Percentiles rank a stretch among this genome's conserved stretches.
These are phyloP conservation scores for Rubia peregrina DNA, from an alignment of 305 asterid species.

Conservation along the genomic window DNA sequence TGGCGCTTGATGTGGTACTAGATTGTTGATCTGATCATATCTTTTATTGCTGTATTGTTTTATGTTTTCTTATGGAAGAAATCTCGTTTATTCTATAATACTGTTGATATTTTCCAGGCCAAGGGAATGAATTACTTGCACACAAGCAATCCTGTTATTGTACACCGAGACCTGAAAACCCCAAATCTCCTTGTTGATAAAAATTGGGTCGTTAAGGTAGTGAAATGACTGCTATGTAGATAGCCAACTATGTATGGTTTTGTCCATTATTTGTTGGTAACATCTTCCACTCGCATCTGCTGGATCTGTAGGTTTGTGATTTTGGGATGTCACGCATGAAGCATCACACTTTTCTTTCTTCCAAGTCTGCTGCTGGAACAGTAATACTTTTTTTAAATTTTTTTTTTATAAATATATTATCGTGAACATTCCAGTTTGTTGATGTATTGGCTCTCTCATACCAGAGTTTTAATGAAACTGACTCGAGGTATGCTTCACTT, in stretches of 20 bases:
- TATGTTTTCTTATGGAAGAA: neutral
- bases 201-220: conserved; percentile 86
- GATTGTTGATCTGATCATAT: conserved; percentile 22
- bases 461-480: conserved; percentile 10
- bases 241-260: neutral
- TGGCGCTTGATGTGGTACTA: conserved; percentile 95
- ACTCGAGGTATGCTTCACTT: conserved; percentile 18
- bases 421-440: conserved; percentile 12
- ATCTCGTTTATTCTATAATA: conserved; percentile 11
- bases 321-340: conserved; percentile 96
- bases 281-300: conserved; percentile 16
- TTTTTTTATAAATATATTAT: conserved; percentile 4
- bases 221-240: conserved; percentile 6
- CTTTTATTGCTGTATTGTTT: neutral
- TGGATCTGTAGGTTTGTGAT: conserved; percentile 68
- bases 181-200: conserved; percentile 95
- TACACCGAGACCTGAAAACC: conserved; percentile 89
- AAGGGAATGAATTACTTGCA: conserved; percentile 96
- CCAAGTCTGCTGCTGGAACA: conserved; percentile 93
- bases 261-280: conserved; percentile 3
- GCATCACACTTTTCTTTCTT: conserved; percentile 87
- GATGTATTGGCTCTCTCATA: neutral
- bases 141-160: conserved; percentile 79
- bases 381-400: conserved; percentile 29
- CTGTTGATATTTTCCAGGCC: conserved; percentile 47